Base-by-base conservation (phyloP, 371 early-diverging fungal genomes). In the Rhizopus sp. region DNA sequence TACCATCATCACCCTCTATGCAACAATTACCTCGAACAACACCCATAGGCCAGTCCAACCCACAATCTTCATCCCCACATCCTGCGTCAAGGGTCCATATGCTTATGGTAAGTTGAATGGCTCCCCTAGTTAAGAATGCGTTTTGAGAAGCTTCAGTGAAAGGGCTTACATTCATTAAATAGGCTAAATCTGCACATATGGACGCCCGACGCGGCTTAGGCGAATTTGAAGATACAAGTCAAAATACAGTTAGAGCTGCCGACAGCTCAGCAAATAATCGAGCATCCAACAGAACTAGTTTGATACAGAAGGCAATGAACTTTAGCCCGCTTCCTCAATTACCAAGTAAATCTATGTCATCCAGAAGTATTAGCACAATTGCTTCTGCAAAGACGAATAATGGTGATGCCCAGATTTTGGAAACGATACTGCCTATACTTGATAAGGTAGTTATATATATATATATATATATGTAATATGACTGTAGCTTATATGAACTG, bases 191-290 rank as follows among this genome's bases (percentile, higher is more conserved):
- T 47, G 50, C 65, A 42, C n/a, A n/a, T n/a, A 52, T 46, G 33
- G 57, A 64, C 47, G 41, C 62, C 41, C 23, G 72, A 57, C 45
- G 53, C 34, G 60, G 57, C 12, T 53, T 54, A 35, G 63, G 50
- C 48, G 63, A 59, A 30, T 67, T 53, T 35, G 68, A 67, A 31
- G 67, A 66, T 15, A 37, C 62, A 10, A 66, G 60, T 35, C 77
- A 74, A 44, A 69, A 63, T 52, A 75, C 80, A 0, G 75, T 76
- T 0, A 57, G 77, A 6, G 72, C 72, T 1, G 62, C 59, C 15
- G 76, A 73, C 39, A 59, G 53, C 13, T 52, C 49, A 23, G 49
- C 38, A 17, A 37, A 44, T n/a, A 33, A 52, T 15, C 17, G 53
- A 30, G 39, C 55, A 7, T 54, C 31, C 37, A 64, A 65, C 15